Evolutionary conservation across 305 asterid species (phyloP), one percentile per base, ranked within the genome.

Genomic region (Rubia tinctorum): DNA sequence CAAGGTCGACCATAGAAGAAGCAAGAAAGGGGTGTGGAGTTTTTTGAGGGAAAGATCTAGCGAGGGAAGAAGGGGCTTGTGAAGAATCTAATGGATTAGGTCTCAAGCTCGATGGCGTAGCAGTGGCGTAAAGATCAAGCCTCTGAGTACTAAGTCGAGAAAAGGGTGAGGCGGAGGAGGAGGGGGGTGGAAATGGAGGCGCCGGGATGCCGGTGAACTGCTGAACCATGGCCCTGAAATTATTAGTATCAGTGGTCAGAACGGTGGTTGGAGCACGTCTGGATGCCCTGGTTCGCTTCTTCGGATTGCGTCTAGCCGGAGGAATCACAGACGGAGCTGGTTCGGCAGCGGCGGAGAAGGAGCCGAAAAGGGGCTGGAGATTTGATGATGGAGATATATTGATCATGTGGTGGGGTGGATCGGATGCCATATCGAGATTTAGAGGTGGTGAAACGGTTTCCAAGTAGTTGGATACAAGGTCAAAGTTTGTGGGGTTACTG

Each of bases 211-310:
- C 97, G 0, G 98, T 92, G 79, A 92, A 92, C 72, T 92, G 91
- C 68, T 92, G 98, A 58, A 92, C 98, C 98, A 92, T 92, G 80
- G 97, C 96, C 83, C 97, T 73, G 88, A 92, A 92, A 77, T 90
- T 92, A 51, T 78, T 73, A 68, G 96, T 84, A 73, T 92, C 94
- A 0, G 98, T 92, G 3, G 96, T 90, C 66, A 92, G 80, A 23
- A 92, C 97, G n/a, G 97, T 92, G 0, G 98, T 92, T 20, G 97
- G 97, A 2, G 96, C 97, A 18, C 96, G 91, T 71, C 97, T 76
- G 14, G 98, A 90, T 2, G 97, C 97, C 74, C 98, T 80, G 0
- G 98, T 81, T 71, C 96, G 81, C 80, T 92, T 92, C 86, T 79
- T 87, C 5, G 96, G 79, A 79, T 86, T 90, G 14, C 93, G 90